These are phyloP conservation scores for Linum tenue DNA, from an alignment of 345 rosid genomes.

Conservation along the genomic window DNA sequence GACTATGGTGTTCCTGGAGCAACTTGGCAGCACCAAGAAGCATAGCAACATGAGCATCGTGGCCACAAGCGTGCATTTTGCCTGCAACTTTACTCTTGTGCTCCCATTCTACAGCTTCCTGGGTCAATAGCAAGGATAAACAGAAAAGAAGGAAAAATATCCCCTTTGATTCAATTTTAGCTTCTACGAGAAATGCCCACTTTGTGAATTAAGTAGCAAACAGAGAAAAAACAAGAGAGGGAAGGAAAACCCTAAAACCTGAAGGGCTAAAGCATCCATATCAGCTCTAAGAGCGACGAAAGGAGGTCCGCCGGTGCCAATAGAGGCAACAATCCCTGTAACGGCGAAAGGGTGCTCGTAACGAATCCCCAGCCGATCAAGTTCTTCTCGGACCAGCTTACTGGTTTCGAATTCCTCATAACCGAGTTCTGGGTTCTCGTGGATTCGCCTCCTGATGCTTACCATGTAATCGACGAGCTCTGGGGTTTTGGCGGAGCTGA, in stretches of 20 bases:
- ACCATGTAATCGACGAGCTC: not conserved
- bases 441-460: not conserved
- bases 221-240: not conserved
- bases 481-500: not conserved
- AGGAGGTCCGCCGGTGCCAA: not conserved
- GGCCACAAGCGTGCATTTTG: slow-evolving; percentile 6
- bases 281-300: slow-evolving; percentile 4
- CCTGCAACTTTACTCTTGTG: slow-evolving; percentile 6
- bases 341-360: not conserved
- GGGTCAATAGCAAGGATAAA: not conserved
- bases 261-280: slow-evolving; percentile 1
- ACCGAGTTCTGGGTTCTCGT: slow-evolving; percentile 1
- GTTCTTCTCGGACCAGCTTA: not conserved
- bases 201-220: not conserved
- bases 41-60: slow-evolving; percentile 2
- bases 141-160: not conserved
- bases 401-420: slow-evolving; percentile 2
- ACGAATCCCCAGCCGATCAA: not conserved
- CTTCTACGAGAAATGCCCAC: not conserved
- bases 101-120: slow-evolving; percentile 2
- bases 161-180: not conserved
- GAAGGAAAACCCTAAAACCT: not conserved
- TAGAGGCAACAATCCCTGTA: not conserved
- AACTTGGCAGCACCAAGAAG: slow-evolving; percentile 2
- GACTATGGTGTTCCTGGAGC: not conserved